Evolutionary conservation across 2,329 filamentous ascomycete species (phyloP), one percentile per base, ranked within the genome.

Genomic region (Aspergillus sojae): DNA sequence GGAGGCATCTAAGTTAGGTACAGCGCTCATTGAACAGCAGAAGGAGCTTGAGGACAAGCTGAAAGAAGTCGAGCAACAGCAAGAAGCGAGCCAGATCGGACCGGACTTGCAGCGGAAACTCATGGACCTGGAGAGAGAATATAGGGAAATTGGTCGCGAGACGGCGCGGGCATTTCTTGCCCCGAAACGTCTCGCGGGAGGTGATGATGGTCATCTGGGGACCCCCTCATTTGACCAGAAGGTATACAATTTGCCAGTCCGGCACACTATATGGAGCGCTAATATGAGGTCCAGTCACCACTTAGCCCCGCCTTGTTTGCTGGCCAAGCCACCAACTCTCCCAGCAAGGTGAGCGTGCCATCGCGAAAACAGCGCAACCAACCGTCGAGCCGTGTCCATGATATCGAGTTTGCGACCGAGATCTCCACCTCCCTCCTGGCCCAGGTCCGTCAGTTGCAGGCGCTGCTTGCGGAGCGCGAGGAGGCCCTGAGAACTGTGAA

Each of bases 341-440:
- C 94, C 2, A 93, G 92, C 50, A 99, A 98, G 80, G 84, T 96
- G 66, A 91, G 86, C 71, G 91, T 95, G 10, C 93, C 93, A 1
- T 94, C 92, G 70, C 88, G 94, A 69, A 95, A 94, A 76, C 87
- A 95, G 75, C 88, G 95, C 61, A 98, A 98, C 71, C 94, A 97
- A 75, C 91, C 92, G 2, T 87, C 91, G 11, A 95, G 89, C 74
- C 89, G 94, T 58, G 90, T 96, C 14, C 93, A 98, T 75, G 95
- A 99, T 74, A 96, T 99, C 74, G 93, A 97, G 71, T 96, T 99
- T 74, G 95, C 94, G n/a, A 94, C 95, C 57, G 94, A 99, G 75
- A 97, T 99, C 72, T 97, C 93, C 74, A 97, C 93, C 6, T 97
- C 93, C 2, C 84, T 99, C 58, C 89, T 99, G 58, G 89, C 91